Evolutionary conservation across 139 green algal species (phyloP), one percentile per base, ranked within the genome.

Genomic region (Tetradesmus obliquus): DNA sequence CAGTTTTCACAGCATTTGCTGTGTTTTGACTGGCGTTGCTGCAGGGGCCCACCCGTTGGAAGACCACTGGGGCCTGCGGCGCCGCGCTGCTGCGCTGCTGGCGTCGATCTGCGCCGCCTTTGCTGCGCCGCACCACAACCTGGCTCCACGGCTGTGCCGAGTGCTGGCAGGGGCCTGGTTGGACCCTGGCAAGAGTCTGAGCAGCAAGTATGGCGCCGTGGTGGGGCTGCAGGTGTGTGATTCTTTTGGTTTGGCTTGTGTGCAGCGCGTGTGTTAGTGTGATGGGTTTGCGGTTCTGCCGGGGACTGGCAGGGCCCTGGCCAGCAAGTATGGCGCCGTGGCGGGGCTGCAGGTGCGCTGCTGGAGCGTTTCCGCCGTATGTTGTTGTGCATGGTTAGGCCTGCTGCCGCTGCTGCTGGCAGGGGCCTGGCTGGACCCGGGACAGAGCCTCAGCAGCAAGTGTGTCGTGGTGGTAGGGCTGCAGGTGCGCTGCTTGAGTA

Each of bases 131-230:
- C 96, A 96, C 88, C 91, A 94, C 58, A 95, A 95, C 58, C 88
- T 99, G 53, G 94, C 94, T 89, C 93, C 96, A 24, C 86, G 95
- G 22, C 86, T 98, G 55, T 94, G 90, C 55, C 79, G 90, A 12
- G 92, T 94, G 13, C 87, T 98, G 55, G n/a, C 95, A 9, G 87
- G 88, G 19, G 93, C 94, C 1, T 89, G 97, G n/a, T 57, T 93
- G 8, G 95, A 97, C 88, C 84, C 93, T 24, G 54, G 57, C 74
- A 93, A 93, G 22, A 53, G 91, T 17, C 58, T 95, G 12, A 84
- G 66, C 20, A 95, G 93, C 93, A 95, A 96, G 90, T 96, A 96
- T 69, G 94, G 94, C n/a, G 93, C 94, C 53, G 88, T 94, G 45
- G 55, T 91, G 24, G 90, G 90, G 12, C 15, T 91, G 85, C 76